phyloP scores from a whole-genome alignment of 805 yeast species.

The Candida schatavii region DNA sequence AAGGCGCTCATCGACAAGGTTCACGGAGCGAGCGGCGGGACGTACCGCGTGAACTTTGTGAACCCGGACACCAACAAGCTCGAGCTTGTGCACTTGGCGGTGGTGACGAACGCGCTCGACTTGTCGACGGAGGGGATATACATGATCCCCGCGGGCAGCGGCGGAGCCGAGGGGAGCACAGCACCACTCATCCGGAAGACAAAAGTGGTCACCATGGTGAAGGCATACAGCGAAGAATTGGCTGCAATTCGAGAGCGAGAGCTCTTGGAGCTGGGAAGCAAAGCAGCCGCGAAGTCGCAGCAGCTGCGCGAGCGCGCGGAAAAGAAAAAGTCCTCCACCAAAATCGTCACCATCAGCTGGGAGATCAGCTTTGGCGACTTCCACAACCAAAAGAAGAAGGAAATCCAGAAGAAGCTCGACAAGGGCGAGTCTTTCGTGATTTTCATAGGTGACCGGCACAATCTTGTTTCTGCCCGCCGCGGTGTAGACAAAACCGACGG shows the following conservation, averaged over 20 bases:
- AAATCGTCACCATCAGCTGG: conserved; percentile 33
- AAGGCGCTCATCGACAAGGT: conserved; percentile 23
- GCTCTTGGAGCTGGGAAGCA: conserved; percentile 32
- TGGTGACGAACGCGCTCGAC: conserved; percentile 30
- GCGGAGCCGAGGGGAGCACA: conserved; percentile 14
- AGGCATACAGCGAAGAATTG: conserved; percentile 26
- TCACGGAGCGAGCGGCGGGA: conserved; percentile 11
- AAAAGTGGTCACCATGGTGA: conserved; percentile 30
- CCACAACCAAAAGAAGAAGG: conserved; percentile 34
- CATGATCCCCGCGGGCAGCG: conserved; percentile 13
- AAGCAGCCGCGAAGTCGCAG: conserved; percentile 25
- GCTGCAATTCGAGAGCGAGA: conserved; percentile 30
- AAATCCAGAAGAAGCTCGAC: conserved; percentile 27
- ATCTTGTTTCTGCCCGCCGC: background rate
- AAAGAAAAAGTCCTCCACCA: conserved; percentile 35
- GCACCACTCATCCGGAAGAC: conserved; percentile 28
- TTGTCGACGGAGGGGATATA: conserved; percentile 22
- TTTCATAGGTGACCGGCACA: conserved; percentile 21
- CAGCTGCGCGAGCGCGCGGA: conserved; percentile 29
- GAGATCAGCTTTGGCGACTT: conserved; percentile 38
- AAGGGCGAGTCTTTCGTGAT: conserved; percentile 33
- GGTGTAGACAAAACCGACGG: conserved; percentile 2
- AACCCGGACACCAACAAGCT: conserved; percentile 22
- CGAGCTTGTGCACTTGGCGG: conserved; percentile 22
- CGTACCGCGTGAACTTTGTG: conserved; percentile 25